Percentiles rank a stretch among this genome's conserved stretches.
Evolutionary conservation across 345 rosid genomes (phyloP).

Genomic region (Salix dunnii): DNA sequence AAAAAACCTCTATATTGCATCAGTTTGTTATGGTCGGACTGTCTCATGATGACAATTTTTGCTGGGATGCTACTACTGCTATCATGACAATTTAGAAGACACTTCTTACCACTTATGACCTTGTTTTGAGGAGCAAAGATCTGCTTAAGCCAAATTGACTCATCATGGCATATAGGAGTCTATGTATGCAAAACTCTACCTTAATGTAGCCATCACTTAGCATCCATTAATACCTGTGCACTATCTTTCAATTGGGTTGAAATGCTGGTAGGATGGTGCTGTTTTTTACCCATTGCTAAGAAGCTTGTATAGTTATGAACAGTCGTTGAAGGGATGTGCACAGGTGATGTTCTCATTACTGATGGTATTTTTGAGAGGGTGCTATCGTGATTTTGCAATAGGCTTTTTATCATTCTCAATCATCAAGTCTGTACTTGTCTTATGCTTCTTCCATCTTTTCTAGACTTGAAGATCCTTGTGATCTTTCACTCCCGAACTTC

Average conservation of each 20-base stretch:
- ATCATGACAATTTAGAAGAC: conserved; percentile 18
- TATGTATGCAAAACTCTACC: conserved; percentile 43
- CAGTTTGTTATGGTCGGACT: conserved; percentile 93
- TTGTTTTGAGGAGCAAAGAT: conserved; percentile 25
- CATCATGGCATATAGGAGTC: conserved; percentile 29
- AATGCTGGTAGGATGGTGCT: conserved; percentile 24
- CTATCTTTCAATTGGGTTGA: conserved; percentile 40
- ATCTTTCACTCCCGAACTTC: conserved; percentile 6
- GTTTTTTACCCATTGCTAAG: conserved; percentile 21
- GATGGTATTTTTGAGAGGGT: conserved; percentile 7
- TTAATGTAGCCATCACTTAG: conserved; percentile 34
- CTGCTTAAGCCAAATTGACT: conserved; percentile 32
- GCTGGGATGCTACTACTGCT: conserved; percentile 29
- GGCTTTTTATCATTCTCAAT: conserved; percentile 7
- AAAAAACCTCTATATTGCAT: conserved; percentile 88
- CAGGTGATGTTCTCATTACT: conserved; percentile 8
- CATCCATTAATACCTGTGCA: conserved; percentile 36
- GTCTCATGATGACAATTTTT: conserved; percentile 63
- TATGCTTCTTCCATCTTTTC: conserved; percentile 1
- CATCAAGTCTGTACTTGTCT: conserved; percentile 12
- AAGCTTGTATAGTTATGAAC: conserved; percentile 32
- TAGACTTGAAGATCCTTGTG: conserved; percentile 5
- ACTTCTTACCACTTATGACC: conserved; percentile 17
- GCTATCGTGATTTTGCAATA: conserved; percentile 7
- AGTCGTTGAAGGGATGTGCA: conserved; percentile 35